Evolutionary conservation across 305 asterid species (phyloP), one percentile per base, ranked within the genome.

Genomic region (Solanum aculeatissimum): DNA sequence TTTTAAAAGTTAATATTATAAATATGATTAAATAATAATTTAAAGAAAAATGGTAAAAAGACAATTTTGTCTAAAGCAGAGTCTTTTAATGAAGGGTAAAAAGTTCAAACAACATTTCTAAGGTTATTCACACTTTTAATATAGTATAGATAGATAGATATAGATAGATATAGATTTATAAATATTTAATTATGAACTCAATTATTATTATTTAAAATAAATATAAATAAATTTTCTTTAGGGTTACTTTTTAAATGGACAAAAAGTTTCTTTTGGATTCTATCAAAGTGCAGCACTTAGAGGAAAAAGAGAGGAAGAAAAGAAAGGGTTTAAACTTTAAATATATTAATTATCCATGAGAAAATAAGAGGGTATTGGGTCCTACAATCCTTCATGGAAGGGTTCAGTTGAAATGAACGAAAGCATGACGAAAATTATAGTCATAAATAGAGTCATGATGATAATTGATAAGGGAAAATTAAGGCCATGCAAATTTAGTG

Each of bases 401-500:
- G 21, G 84, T 80, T 87, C 83, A 89, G 92, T 87, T 91, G 89
- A 89, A 87, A 80, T 88, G 85, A 45, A 84, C 97, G 97, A 89
- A 88, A 95, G 98, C 98, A 91, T 93, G 98, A 92, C 95, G 94
- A 87, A 83, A 86, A 79, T 88, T 27, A 83, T 90, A 86, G 87
- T 92, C 93, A 91, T 69, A 82, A 78, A 82, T 79, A 19, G 70
- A 53, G 18, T 12, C 83, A 18, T 32, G 74, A 23, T 29, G 43
- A 70, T 40, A 70, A 84, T n/a, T 55, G 3, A 27, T 63, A 32
- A 47, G 9, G 51, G 58, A 23, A 65, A 65, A 65, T 65, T 38
- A 86, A 43, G 79, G 35, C 7, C 47, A 63, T 82, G 74, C 74
- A 54, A 72, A 81, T 40, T 57, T 81, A 14, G 57, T 16, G 47